A percentile compares a stretch with the other conserved stretches of the same genome.
These are phyloP conservation scores for Dothistroma septosporum DNA, from an alignment of 2,329 filamentous ascomycete species.

Conservation along the genomic window DNA sequence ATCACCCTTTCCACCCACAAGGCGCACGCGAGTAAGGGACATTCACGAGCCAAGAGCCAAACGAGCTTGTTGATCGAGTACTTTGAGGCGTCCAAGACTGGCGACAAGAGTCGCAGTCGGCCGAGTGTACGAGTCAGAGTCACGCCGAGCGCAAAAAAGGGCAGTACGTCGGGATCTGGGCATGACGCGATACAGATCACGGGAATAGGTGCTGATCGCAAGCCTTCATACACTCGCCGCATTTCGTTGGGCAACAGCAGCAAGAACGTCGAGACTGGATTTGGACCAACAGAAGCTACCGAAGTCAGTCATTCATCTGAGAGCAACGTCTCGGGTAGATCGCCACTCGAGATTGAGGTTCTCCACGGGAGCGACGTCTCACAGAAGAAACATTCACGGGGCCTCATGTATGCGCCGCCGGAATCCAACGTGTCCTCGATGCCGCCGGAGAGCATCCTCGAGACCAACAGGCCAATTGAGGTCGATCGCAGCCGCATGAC, in stretches of 20 bases:
- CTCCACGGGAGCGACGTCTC: conserved; percentile 66
- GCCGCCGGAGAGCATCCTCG: conserved; percentile 67
- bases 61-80: conserved; percentile 93
- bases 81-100: conserved; percentile 75
- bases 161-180: conserved; percentile 45
- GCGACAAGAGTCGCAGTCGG: conserved; percentile 59
- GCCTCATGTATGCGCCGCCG: conserved; percentile 61
- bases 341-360: conserved; percentile 87
- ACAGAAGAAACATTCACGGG: conserved; percentile 49
- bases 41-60: conserved; percentile 63
- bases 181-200: conserved; percentile 84
- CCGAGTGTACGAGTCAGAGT: conserved; percentile 79
- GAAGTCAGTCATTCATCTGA: conserved; percentile 72
- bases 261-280: conserved; percentile 37
- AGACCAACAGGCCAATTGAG: conserved; percentile 48
- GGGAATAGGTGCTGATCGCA: conserved; percentile 69
- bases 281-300: conserved; percentile 30
- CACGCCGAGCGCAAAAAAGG: conserved; percentile 66
- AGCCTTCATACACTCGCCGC: conserved; percentile 63
- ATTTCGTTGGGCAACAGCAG: conserved; percentile 56
- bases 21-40: conserved; percentile 41
- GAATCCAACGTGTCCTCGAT: conserved; percentile 84
- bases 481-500: conserved; percentile 50
- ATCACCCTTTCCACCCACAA: conserved; percentile 83
- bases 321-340: conserved; percentile 64